These are phyloP conservation scores for Hypoxylon fragiforme DNA, from an alignment of 495 filamentous ascomycete species.

Conservation along the genomic window DNA sequence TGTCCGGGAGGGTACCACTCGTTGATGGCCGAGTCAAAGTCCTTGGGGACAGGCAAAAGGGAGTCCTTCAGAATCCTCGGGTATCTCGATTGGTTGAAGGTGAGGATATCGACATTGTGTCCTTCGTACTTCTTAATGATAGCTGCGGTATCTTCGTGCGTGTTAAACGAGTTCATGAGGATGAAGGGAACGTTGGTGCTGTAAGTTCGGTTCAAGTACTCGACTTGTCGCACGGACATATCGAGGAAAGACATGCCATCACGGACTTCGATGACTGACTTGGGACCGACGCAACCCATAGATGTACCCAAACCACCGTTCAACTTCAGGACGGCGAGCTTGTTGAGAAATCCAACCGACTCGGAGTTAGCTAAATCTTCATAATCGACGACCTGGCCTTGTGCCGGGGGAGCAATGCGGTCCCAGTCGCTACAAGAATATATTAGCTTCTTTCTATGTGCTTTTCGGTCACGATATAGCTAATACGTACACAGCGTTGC, in stretches of 20 bases:
- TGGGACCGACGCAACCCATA: constrained; percentile 99
- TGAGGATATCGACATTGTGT: constrained; percentile 98
- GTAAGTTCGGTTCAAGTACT: constrained; percentile 98
- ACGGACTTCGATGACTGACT: constrained; percentile 99
- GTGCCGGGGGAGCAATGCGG: constrained; percentile 88
- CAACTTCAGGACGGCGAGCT: constrained; percentile 97
- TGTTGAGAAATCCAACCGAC: constrained; percentile 90
- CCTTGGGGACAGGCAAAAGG: constrained; percentile 92
- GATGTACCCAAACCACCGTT: constrained; percentile 99
- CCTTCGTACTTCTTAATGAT: constrained; percentile 99
- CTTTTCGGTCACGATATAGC: not conserved
- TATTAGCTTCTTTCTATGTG: constrained; percentile 30
- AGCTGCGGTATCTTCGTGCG: constrained; percentile 93
- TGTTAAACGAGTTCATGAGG: constrained; percentile 99
- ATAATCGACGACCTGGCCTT: constrained; percentile 92
- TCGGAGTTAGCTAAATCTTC: constrained; percentile 80
- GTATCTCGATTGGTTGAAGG: constrained; percentile 99
- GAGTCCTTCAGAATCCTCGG: constrained; percentile 98
- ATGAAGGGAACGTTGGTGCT: constrained; percentile 97
- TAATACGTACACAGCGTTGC: constrained; percentile 71
- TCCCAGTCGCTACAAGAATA: constrained; percentile 73
- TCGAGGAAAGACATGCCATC: constrained; percentile 99
- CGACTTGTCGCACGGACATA: constrained; percentile 97
- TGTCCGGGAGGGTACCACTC: constrained; percentile 99
- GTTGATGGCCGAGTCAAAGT: constrained; percentile 80